phyloP scores from a whole-genome alignment of 2,329 filamentous ascomycete genomes.

The Hyphodiscus sp. region DNA sequence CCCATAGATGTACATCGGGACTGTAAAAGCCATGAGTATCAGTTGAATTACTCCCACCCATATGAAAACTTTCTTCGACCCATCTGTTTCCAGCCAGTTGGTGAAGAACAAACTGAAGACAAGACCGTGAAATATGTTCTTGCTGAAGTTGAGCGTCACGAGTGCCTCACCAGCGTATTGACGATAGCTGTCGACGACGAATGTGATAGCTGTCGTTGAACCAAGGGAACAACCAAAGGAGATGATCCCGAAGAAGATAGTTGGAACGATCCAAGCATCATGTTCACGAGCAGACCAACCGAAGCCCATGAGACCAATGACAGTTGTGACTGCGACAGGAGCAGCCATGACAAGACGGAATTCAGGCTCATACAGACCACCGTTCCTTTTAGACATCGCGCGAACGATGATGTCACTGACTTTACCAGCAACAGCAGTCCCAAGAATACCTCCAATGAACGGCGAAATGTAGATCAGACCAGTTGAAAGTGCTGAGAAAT shows the following conservation, averaged over 20 bases:
- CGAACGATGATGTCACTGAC: conserved; percentile 81
- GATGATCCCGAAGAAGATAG: conserved; percentile 84
- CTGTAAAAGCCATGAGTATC: conserved; percentile 62
- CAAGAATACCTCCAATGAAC: conserved; percentile 80
- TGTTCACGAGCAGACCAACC: conserved; percentile 79
- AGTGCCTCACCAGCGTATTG: conserved; percentile 91
- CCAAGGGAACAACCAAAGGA: conserved; percentile 89
- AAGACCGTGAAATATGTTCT: conserved; percentile 88
- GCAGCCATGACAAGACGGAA: conserved; percentile 84
- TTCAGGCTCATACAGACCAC: conserved; percentile 92
- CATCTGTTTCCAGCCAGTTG: conserved; percentile 70
- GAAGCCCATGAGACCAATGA: conserved; percentile 86
- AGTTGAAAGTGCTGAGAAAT: conserved; percentile 73
- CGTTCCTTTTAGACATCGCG: conserved; percentile 75
- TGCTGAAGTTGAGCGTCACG: conserved; percentile 89
- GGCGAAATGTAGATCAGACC: conserved; percentile 87
- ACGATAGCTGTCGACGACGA: conserved; percentile 87
- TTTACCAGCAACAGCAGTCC: conserved; percentile 86
- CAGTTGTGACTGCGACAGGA: conserved; percentile 71
- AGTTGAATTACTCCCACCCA: conserved; percentile 84
- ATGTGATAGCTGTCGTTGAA: conserved; percentile 87
- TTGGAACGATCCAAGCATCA: conserved; percentile 85
- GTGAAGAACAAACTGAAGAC: conserved; percentile 87
- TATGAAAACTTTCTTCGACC: conserved; percentile 71
- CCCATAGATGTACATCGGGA: conserved; percentile 92